Base-by-base conservation (phyloP, 805 yeast species). In the Lipomyces japonicus region DNA sequence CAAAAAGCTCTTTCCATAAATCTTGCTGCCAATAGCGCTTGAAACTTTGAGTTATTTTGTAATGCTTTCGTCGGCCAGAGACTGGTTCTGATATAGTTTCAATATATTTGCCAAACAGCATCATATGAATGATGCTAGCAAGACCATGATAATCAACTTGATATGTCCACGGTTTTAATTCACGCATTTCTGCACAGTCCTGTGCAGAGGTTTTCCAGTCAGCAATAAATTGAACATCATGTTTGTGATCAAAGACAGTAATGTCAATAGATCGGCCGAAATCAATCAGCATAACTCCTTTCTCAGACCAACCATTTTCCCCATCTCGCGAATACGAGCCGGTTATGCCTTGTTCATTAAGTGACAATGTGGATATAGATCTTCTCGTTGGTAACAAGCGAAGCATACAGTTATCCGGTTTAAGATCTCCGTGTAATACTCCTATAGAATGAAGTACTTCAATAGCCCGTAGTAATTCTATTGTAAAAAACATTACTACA, bases 391-490 rank as follows among this genome's bases (percentile, higher is more conserved):
- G 61, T 50, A 70, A 68, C 36, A 84, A 72, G 35, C 84, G 67
- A 0, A 87, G 62, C 95, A 89, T 84, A 57, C 93, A 85, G 63
- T 88, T 89, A 55, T 86, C 95, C 0, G 95, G 83, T 62, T 84
- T 86, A 46, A 89, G 66, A 64, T 89, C 95, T 1, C 95, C 95
- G 68, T 89, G 96, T 10, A 89, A 71, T 1, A 89, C 79, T 0
- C 82, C 82, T 14, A 75, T 66, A 0, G 66, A 64, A 62, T 89
- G 96, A n/a, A 90, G 65, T 1, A 70, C 65, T 44, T 80, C 81
- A 4, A 87, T 67, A 0, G 78, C 72, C 37, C 77, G 73, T 39
- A 89, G 61, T 9, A 90, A 63, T 62, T 88, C 88, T 7, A 79
- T 68, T 0, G 91, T 72, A 34, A 86, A 69, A 61, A 78, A 84